A percentile compares a stretch with the other conserved stretches of the same genome.
These are phyloP conservation scores for Lepraria neglecta DNA, from an alignment of 495 filamentous ascomycete species.

Conservation along the genomic window DNA sequence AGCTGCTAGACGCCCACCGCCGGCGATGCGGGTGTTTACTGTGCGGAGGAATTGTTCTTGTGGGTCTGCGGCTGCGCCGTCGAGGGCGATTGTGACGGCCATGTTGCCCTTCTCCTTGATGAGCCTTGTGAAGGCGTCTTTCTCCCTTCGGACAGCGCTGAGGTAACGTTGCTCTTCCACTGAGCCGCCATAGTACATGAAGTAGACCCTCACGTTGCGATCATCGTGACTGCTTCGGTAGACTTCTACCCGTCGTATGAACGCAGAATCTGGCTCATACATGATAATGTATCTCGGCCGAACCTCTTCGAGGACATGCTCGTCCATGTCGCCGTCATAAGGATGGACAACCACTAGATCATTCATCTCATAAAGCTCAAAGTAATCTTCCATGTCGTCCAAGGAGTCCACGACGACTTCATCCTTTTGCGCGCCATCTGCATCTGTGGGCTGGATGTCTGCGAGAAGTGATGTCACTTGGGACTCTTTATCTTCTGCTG, in stretches of 20 bases:
- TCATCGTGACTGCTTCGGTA: slow-evolving; percentile 91
- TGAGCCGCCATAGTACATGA: slow-evolving; percentile 89
- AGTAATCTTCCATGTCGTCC: slow-evolving; percentile 85
- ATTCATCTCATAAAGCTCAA: slow-evolving; percentile 87
- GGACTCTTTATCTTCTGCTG: slow-evolving; percentile 71
- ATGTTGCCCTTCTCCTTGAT: slow-evolving; percentile 91
- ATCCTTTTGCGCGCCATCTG: slow-evolving; percentile 57
- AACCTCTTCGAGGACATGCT: slow-evolving; percentile 87
- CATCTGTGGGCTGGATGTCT: slow-evolving; percentile 60
- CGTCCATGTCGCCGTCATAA: slow-evolving; percentile 92
- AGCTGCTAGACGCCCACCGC: slow-evolving; percentile 79
- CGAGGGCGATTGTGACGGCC: slow-evolving; percentile 75
- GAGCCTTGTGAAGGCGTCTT: slow-evolving; percentile 87
- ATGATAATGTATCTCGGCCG: slow-evolving; percentile 94
- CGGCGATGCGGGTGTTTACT: slow-evolving; percentile 93
- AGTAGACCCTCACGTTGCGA: slow-evolving; percentile 84
- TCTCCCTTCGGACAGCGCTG: slow-evolving; percentile 80
- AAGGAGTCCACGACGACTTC: slow-evolving; percentile 76
- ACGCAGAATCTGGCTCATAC: slow-evolving; percentile 96
- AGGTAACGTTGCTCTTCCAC: slow-evolving; percentile 97
- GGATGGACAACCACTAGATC: slow-evolving; percentile 85
- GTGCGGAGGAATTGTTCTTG: slow-evolving; percentile 92
- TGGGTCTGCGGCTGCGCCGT: slow-evolving; percentile 69
- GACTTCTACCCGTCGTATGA: slow-evolving; percentile 90
- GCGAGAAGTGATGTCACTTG: slow-evolving; percentile 63